Conservation (phyloP, 2,329 filamentous ascomycete species). For the Exophiala viscosa region DNA sequence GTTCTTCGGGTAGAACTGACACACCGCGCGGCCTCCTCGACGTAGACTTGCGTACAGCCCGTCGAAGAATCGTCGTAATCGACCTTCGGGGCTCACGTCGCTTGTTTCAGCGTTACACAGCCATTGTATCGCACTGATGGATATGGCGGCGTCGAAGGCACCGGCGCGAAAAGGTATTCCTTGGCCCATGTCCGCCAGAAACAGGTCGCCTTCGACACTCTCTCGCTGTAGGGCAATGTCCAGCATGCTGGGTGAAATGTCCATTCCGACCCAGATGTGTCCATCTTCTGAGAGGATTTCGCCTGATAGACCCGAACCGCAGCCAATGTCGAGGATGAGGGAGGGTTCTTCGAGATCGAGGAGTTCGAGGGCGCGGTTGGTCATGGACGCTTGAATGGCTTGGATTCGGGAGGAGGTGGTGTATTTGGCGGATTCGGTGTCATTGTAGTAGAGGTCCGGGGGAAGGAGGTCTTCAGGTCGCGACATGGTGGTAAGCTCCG, state of each 20-base stretch:
- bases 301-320: conserved; percentile 88
- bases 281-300: conserved; percentile 84
- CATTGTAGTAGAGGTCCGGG: conserved; percentile 96
- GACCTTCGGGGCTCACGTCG: conserved; percentile 67
- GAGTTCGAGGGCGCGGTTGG: conserved; percentile 84
- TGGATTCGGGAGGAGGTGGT: conserved; percentile 94
- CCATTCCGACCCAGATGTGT: conserved; percentile 96
- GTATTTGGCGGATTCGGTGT: conserved; percentile 93
- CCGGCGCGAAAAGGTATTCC: conserved; percentile 91
- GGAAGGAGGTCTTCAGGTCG: conserved; percentile 95
- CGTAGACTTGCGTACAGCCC: conserved; percentile 80
- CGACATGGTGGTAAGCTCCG: conserved; percentile 65
- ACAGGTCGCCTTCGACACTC: conserved; percentile 88
- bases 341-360: conserved; percentile 76
- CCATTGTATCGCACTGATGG: conserved; percentile 97
- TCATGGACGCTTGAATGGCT: conserved; percentile 93
- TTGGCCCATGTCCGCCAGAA: conserved; percentile 92
- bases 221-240: conserved; percentile 78
- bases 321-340: conserved; percentile 92
- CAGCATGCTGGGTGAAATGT: conserved; percentile 94
- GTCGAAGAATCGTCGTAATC: conserved; percentile 84
- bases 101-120: conserved; percentile 80
- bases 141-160: conserved; percentile 90
- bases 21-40: conserved; percentile 83
- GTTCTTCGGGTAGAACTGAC: conserved; percentile 98